A percentile compares a stretch with the other conserved stretches of the same genome.
These are phyloP conservation scores for Quercus phellos DNA, from an alignment of 331 rosid species.

Conservation along the genomic window DNA sequence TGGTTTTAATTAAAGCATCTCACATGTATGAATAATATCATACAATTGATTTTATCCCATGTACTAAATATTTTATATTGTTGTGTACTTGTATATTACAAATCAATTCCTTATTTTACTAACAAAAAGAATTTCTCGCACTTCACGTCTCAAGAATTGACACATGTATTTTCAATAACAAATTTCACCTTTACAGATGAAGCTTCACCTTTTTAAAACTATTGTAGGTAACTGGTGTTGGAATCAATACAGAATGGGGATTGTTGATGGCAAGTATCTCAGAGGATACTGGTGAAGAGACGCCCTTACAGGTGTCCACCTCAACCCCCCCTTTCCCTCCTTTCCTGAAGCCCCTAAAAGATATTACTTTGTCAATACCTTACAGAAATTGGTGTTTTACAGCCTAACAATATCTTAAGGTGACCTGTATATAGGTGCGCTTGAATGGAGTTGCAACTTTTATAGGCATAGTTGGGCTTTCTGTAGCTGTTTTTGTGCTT, in stretches of 20 bases:
- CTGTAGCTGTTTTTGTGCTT: slow-evolving; percentile 76
- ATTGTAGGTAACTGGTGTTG: slow-evolving; percentile 87
- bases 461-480: slow-evolving; percentile 88
- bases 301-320: slow-evolving; percentile 79
- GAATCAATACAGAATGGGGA: slow-evolving; percentile 99
- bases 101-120: not conserved
- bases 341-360: not conserved
- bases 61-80: too few species aligned
- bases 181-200: slow-evolving; percentile 4
- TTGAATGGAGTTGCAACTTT: slow-evolving; percentile 99
- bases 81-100: too few species aligned
- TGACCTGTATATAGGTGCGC: slow-evolving; percentile 64
- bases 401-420: slow-evolving; percentile 17
- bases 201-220: slow-evolving; percentile 23
- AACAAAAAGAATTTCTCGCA: slow-evolving; percentile 8
- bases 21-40: not conserved
- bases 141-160: not conserved
- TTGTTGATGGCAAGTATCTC: slow-evolving; percentile 98
- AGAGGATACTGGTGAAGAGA: slow-evolving; percentile 96
- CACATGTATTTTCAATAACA: slow-evolving; percentile 11
- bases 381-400: slow-evolving; percentile 2
- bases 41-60: not conserved
- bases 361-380: slow-evolving; percentile 10
- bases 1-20: not conserved
- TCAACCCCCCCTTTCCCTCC: not conserved